phyloP scores from a whole-genome alignment of 768 basidiomycete genomes.

The Mycena rebaudengoi region DNA sequence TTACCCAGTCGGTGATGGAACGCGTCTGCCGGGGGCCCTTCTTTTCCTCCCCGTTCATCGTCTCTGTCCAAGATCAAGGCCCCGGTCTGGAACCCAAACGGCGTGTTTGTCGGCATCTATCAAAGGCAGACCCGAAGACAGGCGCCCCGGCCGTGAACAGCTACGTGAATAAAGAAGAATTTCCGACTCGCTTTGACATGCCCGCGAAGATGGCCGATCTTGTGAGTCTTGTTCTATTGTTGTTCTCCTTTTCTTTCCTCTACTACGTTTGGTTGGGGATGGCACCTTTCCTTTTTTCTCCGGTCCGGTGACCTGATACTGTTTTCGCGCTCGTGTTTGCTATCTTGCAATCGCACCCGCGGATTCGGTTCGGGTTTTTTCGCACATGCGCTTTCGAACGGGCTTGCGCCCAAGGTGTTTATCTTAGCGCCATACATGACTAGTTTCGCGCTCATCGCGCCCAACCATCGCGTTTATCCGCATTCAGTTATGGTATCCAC shows the following conservation, averaged over 20 bases:
- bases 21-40: constrained; percentile 32
- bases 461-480: no score
- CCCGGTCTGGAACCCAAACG: constrained; percentile 14
- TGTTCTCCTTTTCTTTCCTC: background rate
- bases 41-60: constrained; percentile 32
- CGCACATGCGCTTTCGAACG: no score
- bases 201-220: constrained; percentile 17
- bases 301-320: background rate
- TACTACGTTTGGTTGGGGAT: background rate
- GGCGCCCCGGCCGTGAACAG: constrained; percentile 23
- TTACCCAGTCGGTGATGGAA: constrained; percentile 21
- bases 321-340: no score
- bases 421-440: no score
- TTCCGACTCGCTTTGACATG: constrained; percentile 23
- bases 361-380: no score
- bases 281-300: no score
- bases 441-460: no score
- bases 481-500: no score
- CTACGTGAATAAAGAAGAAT: constrained; percentile 21
- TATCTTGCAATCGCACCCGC: no score
- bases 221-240: constrained; percentile 13
- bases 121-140: constrained; percentile 12
- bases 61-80: constrained; percentile 17
- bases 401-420: no score
- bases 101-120: constrained; percentile 29